Conservation (phyloP, 768 basidiomycete genomes). For the Boletus pseudopeckii region DNA sequence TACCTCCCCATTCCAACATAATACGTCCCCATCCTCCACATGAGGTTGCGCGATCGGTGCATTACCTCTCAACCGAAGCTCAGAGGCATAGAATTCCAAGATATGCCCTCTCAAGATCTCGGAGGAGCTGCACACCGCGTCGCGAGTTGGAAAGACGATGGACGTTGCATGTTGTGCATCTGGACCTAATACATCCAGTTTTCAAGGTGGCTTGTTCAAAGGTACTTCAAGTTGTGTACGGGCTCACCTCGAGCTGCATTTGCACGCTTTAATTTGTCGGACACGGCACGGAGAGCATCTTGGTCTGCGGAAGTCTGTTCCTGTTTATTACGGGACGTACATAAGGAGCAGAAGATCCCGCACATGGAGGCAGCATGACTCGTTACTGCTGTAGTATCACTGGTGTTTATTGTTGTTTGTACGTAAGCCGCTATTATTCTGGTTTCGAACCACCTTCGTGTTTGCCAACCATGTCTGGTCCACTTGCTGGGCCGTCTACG, state of each 20-base stretch:
- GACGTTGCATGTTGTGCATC: constrained; percentile 48
- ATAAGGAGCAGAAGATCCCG: constrained; percentile 59
- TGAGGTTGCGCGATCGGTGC: constrained; percentile 67
- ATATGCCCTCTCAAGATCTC: constrained; percentile 21
- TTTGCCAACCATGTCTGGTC: constrained; percentile 35
- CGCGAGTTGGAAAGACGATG: constrained; percentile 13
- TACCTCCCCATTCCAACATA: constrained; percentile 90
- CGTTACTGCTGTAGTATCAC: no score
- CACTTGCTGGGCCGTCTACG: constrained; percentile 54
- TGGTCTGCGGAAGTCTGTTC: not conserved
- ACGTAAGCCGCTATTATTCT: no score
- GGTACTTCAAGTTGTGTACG: not conserved
- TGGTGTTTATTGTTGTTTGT: not conserved
- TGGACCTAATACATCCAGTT: constrained; percentile 47
- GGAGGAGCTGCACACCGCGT: constrained; percentile 5
- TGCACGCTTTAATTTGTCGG: constrained; percentile 39
- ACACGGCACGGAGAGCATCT: constrained; percentile 21
- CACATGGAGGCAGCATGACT: constrained; percentile 56
- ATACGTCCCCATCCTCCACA: constrained; percentile 46
- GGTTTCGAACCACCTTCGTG: not conserved
- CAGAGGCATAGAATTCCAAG: constrained; percentile 64
- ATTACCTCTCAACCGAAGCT: constrained; percentile 68
- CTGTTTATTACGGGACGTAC: constrained; percentile 13
- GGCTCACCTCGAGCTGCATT: constrained; percentile 57
- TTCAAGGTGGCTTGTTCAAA: not conserved